A percentile compares a stretch with the other conserved stretches of the same genome.
Evolutionary conservation across 169 alveolate genomes (phyloP).

Genomic region (Plasmodium relictum): DNA sequence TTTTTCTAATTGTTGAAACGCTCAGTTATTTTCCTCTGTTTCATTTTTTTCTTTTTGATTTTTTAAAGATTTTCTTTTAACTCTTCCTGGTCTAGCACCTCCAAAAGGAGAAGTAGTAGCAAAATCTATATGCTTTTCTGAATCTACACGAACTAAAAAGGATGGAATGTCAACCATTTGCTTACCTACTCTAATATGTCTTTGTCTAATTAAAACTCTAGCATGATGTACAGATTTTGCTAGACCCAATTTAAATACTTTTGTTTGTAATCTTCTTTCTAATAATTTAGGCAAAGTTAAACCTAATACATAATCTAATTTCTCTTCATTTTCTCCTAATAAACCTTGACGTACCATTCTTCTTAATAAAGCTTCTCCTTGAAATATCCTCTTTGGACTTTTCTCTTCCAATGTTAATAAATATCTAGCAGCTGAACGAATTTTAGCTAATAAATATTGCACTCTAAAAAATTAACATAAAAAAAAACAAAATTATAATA

Average conservation of each 20-base stretch:
- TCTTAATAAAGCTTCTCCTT: conserved; percentile 98
- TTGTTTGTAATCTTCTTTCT: conserved; percentile 99
- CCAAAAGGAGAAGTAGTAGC: conserved; percentile 97
- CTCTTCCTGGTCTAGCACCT: conserved; percentile 98
- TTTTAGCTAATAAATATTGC: conserved; percentile 97
- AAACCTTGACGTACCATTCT: conserved; percentile 99
- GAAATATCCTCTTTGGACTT: conserved; percentile 96
- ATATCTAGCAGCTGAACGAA: conserved; percentile 99
- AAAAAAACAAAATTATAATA: not conserved
- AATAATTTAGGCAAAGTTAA: conserved; percentile 97
- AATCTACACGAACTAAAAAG: conserved; percentile 98
- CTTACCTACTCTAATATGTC: conserved; percentile 99
- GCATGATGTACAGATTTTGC: conserved; percentile 99
- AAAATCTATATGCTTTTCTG: conserved; percentile 98
- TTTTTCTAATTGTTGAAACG: not conserved
- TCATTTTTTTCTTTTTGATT: conserved; percentile 71
- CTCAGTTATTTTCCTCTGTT: not conserved
- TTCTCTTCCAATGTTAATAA: conserved; percentile 97
- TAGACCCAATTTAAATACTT: conserved; percentile 96
- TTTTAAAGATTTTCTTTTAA: conserved; percentile 93
- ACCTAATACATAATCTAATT: conserved; percentile 99
- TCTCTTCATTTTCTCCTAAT: conserved; percentile 96
- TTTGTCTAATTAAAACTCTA: conserved; percentile 97
- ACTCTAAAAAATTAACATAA: conserved; percentile 86
- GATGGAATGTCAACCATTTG: conserved; percentile 99